Conservation (phyloP, 495 filamentous ascomycete species). For the Penicillium goetzii region DNA sequence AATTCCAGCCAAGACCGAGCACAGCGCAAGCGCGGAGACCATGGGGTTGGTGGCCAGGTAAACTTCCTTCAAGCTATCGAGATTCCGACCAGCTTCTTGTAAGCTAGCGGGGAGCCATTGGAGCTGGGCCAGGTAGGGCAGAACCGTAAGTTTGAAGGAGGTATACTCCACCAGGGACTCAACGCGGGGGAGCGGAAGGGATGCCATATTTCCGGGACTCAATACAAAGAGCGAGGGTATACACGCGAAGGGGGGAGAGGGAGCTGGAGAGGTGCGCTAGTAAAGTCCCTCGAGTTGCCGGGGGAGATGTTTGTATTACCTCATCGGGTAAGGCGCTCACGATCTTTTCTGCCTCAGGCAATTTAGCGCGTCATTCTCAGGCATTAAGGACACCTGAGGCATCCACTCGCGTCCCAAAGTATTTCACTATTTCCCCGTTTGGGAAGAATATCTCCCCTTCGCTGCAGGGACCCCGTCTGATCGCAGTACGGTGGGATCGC, state of each 20-base stretch:
- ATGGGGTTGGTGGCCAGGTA: constrained; percentile 90
- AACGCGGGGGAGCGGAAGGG: constrained; percentile 64
- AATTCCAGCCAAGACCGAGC: constrained; percentile 65
- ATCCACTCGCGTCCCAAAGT: constrained; percentile 26
- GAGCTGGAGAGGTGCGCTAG: not conserved
- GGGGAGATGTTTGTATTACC: constrained; percentile 34
- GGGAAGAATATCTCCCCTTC: constrained; percentile 17
- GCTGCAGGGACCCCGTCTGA: constrained; percentile 19
- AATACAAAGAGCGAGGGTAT: not conserved
- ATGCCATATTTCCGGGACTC: constrained; percentile 51
- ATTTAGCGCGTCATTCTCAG: constrained; percentile 16
- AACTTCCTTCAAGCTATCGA: constrained; percentile 60
- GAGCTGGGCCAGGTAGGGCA: constrained; percentile 79
- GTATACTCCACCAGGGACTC: constrained; percentile 70
- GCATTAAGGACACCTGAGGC: constrained; percentile 10
- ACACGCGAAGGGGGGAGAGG: not conserved
- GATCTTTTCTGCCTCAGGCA: constrained; percentile 30
- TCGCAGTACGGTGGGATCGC: constrained; percentile 14
- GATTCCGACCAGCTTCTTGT: constrained; percentile 57
- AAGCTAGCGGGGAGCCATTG: constrained; percentile 68
- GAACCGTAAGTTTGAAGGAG: constrained; percentile 71
- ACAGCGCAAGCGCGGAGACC: constrained; percentile 72
- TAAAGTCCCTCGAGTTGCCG: not conserved
- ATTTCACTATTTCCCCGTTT: constrained; percentile 24
- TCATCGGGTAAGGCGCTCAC: constrained; percentile 28